A percentile compares a stretch with the other conserved stretches of the same genome.
phyloP scores from a whole-genome alignment of 2,329 filamentous ascomycete species.

The Nemania serpens region DNA sequence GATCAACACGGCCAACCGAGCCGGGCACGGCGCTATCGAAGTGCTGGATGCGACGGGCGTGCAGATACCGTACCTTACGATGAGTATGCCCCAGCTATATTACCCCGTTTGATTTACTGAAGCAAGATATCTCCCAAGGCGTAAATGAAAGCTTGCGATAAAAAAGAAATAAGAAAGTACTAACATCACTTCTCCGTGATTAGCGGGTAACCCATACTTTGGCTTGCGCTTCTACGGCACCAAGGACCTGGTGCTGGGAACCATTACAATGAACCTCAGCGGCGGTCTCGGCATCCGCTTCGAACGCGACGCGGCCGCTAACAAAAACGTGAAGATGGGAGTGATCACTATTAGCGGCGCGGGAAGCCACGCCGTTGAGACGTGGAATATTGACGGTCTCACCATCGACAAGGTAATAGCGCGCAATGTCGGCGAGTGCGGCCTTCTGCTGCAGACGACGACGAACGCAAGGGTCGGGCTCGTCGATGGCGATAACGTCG shows the following conservation, averaged over 20 bases:
- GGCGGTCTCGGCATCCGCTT: slow-evolving; percentile 62
- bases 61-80: slow-evolving; percentile 59
- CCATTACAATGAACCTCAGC: slow-evolving; percentile 59
- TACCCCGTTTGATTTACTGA: too few species aligned
- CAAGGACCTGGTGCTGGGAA: slow-evolving; percentile 52
- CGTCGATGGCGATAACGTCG: slow-evolving; percentile 62
- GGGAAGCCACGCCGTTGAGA: slow-evolving; percentile 61
- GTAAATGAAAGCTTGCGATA: neutral
- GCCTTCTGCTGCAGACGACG: slow-evolving; percentile 59
- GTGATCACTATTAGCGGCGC: slow-evolving; percentile 57
- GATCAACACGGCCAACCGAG: slow-evolving; percentile 50
- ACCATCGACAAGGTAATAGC: slow-evolving; percentile 58
- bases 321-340: slow-evolving; percentile 59
- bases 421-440: slow-evolving; percentile 58
- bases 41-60: slow-evolving; percentile 53
- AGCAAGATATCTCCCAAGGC: neutral
- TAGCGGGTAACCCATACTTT: slow-evolving; percentile 59
- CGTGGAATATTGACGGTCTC: slow-evolving; percentile 63
- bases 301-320: slow-evolving; percentile 57
- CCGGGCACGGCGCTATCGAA: slow-evolving; percentile 59
- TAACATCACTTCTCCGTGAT: neutral
- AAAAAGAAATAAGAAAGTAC: neutral
- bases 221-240: slow-evolving; percentile 60
- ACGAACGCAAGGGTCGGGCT: slow-evolving; percentile 57
- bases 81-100: slow-evolving; percentile 43